Base-by-base conservation (phyloP, 805 yeast genomes). In the Starmerella floris region DNA sequence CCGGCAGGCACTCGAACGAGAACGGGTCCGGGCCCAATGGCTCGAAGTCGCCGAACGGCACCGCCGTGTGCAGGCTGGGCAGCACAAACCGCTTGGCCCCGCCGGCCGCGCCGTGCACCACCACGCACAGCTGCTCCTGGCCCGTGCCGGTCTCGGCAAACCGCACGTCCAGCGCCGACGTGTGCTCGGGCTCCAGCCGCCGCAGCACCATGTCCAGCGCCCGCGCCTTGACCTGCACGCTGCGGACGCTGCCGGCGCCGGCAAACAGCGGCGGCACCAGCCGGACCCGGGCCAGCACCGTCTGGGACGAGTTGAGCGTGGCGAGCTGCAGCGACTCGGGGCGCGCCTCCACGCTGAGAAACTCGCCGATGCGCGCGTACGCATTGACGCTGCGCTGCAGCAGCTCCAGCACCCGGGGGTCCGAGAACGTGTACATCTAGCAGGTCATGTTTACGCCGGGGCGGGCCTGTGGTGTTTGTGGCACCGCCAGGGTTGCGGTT, bases 1-100 rank as follows among this genome's bases (percentile, higher is more conserved):
- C 35, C 13, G 52, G 48, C n/a, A 40, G 23, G 41, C 51, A 49
- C 19, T 42, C 44, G 21, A 49, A 43, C 22, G 50, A 16, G 33
- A 35, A 39, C 21, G 34, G 39, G 15, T 5, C 15, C 3, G 11
- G 39, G 3, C 25, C n/a, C 4, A 30, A 15, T 9, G 31, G 40
- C 25, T 20, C 41, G 20, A 43, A 41, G 22, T 39, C 46, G n/a
- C 28, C 22, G 5, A 41, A 41, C 17, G 28, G 37, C 8, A 42
- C 26, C 6, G 37, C 41, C 16, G 45, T 37, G 13, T 48, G 35
- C 30, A 50, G 31, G 27, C 50, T 39, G 23, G 40, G 35, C 15
- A 40, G 15, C 11, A 33, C 33, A 30, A 48, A 45, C 11, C 22
- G 31, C 26, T 48, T 48, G 20, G 15, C n/a, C 17, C 42, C 32